Conservation (phyloP, 169 alveolate genomes). For the Eimeria praecox region DNA sequence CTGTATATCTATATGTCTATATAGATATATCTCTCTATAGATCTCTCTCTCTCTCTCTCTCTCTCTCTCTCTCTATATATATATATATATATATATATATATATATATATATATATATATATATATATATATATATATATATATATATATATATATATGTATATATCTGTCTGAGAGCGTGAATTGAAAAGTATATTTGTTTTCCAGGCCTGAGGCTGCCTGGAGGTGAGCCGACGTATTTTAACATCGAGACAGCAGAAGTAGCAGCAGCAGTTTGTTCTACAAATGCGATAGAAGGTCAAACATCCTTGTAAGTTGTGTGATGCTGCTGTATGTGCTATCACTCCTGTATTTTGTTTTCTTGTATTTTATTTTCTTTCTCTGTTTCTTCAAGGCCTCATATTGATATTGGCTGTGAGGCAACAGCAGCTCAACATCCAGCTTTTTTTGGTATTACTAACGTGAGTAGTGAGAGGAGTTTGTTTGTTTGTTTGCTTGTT, state of each 20-base stretch:
- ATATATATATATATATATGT: background rate
- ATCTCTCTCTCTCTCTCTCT: no score
- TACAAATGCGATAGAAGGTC: slow-evolving; percentile 85
- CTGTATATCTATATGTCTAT: no score
- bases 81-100: background rate
- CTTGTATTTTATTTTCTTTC: background rate
- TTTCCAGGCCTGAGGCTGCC: slow-evolving; percentile 32
- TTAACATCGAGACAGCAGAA: slow-evolving; percentile 91
- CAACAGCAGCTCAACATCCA: slow-evolving; percentile 82
- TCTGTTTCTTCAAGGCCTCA: slow-evolving; percentile 76
- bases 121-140: background rate
- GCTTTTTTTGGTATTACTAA: slow-evolving; percentile 83
- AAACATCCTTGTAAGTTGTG: background rate
- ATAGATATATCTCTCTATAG: no score
- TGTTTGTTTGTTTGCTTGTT: background rate
- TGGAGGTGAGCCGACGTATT: slow-evolving; percentile 81
- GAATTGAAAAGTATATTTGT: background rate
- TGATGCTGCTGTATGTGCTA: background rate
- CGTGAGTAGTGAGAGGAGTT: background rate
- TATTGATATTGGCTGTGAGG: slow-evolving; percentile 85
- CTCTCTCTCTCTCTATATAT: no score
- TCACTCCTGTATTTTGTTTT: no score
- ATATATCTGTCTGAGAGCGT: background rate
- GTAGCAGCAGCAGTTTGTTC: slow-evolving; percentile 93
- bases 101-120: no score